Evolutionary conservation across 441 rosid genomes (phyloP).

Genomic region (Adansonia gregorii): DNA sequence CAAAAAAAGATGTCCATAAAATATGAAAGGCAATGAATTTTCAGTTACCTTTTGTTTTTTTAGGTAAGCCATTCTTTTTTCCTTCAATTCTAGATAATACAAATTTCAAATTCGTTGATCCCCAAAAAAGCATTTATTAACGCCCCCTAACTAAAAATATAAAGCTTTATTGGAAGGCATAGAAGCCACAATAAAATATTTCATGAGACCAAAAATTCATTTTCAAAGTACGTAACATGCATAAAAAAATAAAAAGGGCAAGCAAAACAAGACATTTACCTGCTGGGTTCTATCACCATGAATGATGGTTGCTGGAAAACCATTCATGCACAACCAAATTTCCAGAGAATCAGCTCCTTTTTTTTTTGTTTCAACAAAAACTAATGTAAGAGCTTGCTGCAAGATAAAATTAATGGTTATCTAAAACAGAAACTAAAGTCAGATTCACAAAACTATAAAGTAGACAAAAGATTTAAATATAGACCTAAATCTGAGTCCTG

Average conservation of each 20-base stretch:
- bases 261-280: conserved; percentile 38
- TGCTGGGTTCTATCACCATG: conserved; percentile 94
- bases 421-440: neutral
- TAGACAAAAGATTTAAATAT: neutral
- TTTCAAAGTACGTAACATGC: neutral
- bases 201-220: neutral
- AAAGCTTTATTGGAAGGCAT: neutral
- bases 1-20: neutral
- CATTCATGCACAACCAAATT: conserved; percentile 74
- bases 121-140: neutral
- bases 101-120: neutral
- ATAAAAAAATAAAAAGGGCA: neutral
- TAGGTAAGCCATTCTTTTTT: neutral
- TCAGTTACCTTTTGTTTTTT: neutral
- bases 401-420: conserved; percentile 21
- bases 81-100: neutral
- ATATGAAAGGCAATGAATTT: neutral
- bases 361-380: conserved; percentile 84
- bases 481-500: neutral
- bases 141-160: neutral
- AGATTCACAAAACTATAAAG: neutral
- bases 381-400: conserved; percentile 87
- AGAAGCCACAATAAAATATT: neutral
- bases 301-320: conserved; percentile 85
- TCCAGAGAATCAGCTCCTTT: conserved; percentile 86